These are phyloP conservation scores for Pythium scleroteichum DNA, from an alignment of 352 stramenopile genomes.

Conservation along the genomic window DNA sequence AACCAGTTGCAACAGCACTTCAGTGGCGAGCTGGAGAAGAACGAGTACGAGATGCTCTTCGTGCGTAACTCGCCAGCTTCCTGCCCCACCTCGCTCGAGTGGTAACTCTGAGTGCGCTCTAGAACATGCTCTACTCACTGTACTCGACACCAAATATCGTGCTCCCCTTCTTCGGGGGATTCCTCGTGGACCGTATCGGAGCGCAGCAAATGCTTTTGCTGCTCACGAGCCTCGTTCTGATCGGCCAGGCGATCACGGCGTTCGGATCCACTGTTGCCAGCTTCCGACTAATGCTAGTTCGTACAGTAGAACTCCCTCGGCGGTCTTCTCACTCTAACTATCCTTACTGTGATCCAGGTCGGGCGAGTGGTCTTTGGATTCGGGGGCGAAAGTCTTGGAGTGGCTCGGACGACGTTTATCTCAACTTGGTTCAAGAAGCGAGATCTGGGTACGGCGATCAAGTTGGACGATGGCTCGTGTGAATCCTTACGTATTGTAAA, in stretches of 20 bases:
- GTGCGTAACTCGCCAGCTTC: conserved; percentile 16
- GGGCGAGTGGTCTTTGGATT: conserved; percentile 83
- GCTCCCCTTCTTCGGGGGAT: conserved; percentile 81
- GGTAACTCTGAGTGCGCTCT: conserved; percentile 2
- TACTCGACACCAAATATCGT: conserved; percentile 87
- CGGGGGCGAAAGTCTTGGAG: conserved; percentile 77
- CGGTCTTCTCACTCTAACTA: not conserved
- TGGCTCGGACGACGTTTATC: conserved; percentile 73
- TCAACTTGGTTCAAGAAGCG: conserved; percentile 81
- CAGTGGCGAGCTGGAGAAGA: conserved; percentile 29
- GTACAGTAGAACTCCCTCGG: not conserved
- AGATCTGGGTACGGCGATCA: conserved; percentile 55
- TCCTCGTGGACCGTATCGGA: conserved; percentile 72
- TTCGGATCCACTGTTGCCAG: conserved; percentile 50
- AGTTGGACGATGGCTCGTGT: no score
- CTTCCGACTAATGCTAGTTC: conserved; percentile 48
- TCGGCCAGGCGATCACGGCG: conserved; percentile 70
- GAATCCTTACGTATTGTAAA: no score
- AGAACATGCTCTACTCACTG: conserved; percentile 86
- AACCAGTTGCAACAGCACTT: conserved; percentile 65
- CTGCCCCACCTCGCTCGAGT: no score
- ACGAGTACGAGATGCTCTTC: conserved; percentile 45
- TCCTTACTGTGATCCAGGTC: conserved; percentile 35
- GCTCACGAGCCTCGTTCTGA: conserved; percentile 58
- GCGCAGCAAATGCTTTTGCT: conserved; percentile 57